Evolutionary conservation across 495 filamentous ascomycete genomes (phyloP).

Genomic region (Aspergillus sclerotiicarbonarius): DNA sequence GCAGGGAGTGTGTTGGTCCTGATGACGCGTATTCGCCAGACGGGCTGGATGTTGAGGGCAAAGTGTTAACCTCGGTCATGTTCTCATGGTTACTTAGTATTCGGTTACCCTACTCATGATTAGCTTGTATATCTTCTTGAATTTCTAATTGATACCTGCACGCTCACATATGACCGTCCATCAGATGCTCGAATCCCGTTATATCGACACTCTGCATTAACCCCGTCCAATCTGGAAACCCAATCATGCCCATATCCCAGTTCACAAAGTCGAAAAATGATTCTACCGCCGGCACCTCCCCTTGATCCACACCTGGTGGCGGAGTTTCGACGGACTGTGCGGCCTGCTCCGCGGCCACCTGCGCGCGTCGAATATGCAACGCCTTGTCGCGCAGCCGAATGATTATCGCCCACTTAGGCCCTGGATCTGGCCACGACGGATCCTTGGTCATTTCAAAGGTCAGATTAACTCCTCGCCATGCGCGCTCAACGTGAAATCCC

Average conservation of each 20-base stretch:
- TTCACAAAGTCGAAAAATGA: background rate
- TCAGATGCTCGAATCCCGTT: background rate
- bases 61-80: conserved; percentile 11
- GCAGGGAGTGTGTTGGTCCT: conserved; percentile 18
- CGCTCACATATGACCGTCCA: background rate
- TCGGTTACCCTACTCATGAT: too few relatives aligned
- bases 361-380: conserved; percentile 17
- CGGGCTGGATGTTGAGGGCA: conserved; percentile 12
- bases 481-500: conserved; percentile 14
- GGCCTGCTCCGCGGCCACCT: background rate
- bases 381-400: conserved; percentile 28
- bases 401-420: conserved; percentile 25
- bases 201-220: background rate
- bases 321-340: background rate
- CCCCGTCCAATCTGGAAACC: conserved; percentile 4
- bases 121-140: too few relatives aligned
- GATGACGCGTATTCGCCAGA: conserved; percentile 12
- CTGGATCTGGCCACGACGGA: conserved; percentile 3
- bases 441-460: conserved; percentile 19
- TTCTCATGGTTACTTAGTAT: background rate
- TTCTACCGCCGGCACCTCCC: background rate
- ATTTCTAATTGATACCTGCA: too few relatives aligned
- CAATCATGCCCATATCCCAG: conserved; percentile 6
- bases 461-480: conserved; percentile 22
- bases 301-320: background rate